Base-by-base conservation (phyloP, 768 basidiomycete genomes). In the Macrolepiota albuminosa region DNA sequence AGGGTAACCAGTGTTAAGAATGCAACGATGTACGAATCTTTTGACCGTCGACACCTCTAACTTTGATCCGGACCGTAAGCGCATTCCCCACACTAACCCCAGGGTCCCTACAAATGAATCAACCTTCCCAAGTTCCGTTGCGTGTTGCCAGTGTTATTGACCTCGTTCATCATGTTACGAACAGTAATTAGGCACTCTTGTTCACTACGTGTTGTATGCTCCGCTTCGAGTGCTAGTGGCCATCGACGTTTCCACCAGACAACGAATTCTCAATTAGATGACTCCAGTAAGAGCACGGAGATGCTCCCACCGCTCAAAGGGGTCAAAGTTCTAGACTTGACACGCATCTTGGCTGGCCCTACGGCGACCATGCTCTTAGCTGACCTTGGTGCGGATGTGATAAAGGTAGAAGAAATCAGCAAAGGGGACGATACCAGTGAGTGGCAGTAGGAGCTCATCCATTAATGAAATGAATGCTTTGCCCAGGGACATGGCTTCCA, bases 281-380 rank as follows among this genome's bases (percentile, higher is more conserved):
- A 47, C 50, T 70, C 72, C 31, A 69, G 70, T 56, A 43, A 7
- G n/a, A 43, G 42, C 42, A 9, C 42, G 2, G 89, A 86, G 52
- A 91, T 92, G 29, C 78, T 84, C 1, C 91, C 91, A 0, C 95
- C 95, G 3, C 74, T 98, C 61, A 78, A 81, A 62, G 93, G 91
- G 16, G 76, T 95, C 64, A 85, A 81, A 67, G 82, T 97, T n/a
- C 78, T 98, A 26, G 95, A 98, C 72, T 74, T 97, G 57, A 93
- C 94, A 14, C 83, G 95, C 33, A 89, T 97, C 1, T 76, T 98
- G 52, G 94, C 94, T n/a, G 94, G 93, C 0, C 94, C 94, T 36
- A 89, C 88, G 1, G 85, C 89, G n/a, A 91, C 93, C 1, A 91
- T 95, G 94, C 81, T 96, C 61, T 79, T 97, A n/a, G 94, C 88